Evolutionary conservation across 1,284 basidiomycete species (phyloP).

Genomic region (Apiotrichum brassicae): DNA sequence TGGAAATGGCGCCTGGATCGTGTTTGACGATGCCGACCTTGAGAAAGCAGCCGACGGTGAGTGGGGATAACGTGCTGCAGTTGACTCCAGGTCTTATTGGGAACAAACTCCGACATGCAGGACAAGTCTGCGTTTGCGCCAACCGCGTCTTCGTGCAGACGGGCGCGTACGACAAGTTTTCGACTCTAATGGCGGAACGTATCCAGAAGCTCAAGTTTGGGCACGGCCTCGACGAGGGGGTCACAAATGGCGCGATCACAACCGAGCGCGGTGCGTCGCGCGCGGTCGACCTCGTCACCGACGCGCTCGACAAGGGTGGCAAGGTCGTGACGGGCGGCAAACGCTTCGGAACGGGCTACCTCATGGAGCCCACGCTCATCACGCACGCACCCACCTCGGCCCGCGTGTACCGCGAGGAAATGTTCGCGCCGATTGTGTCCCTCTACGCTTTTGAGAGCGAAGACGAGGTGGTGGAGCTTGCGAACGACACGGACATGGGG

Average conservation of each 20-base stretch:
- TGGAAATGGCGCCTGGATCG: constrained; percentile 42
- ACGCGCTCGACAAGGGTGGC: constrained; percentile 71
- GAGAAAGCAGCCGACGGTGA: constrained; percentile 30
- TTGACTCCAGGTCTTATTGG: constrained; percentile 51
- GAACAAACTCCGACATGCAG: constrained; percentile 81
- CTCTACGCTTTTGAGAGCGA: constrained; percentile 75
- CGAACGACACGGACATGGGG: constrained; percentile 74
- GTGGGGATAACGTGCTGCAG: neutral
- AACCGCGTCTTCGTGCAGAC: constrained; percentile 77
- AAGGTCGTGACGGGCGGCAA: constrained; percentile 79
- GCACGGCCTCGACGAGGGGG: constrained; percentile 65
- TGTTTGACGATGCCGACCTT: constrained; percentile 45
- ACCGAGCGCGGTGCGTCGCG: constrained; percentile 75
- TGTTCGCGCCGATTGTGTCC: constrained; percentile 63
- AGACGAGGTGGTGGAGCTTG: constrained; percentile 75
- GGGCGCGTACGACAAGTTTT: constrained; percentile 31
- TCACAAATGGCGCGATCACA: constrained; percentile 82
- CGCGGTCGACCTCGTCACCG: constrained; percentile 72
- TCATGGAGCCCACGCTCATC: constrained; percentile 80
- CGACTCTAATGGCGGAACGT: constrained; percentile 20
- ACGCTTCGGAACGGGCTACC: constrained; percentile 50
- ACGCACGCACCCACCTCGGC: constrained; percentile 66
- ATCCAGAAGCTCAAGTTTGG: constrained; percentile 81
- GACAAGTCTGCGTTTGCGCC: constrained; percentile 61
- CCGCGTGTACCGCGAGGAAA: constrained; percentile 64